Evolutionary conservation across 1,284 basidiomycete genomes (phyloP).

Genomic region (Sporisorium iseilematis-ciliati): DNA sequence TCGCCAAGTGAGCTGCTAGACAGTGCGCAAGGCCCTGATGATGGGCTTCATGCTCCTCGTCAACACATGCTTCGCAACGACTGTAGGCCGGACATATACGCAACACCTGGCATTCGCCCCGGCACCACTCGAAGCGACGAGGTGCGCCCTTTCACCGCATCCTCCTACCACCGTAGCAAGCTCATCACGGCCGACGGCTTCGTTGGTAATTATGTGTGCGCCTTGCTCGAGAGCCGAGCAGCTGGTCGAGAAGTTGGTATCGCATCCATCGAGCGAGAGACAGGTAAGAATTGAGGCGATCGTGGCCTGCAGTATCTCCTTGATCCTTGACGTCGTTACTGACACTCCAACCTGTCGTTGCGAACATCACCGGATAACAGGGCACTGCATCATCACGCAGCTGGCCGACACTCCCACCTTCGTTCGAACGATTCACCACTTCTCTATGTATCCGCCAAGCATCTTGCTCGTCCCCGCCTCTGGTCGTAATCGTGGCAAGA

Average conservation of each 20-base stretch:
- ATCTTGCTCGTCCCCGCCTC: slow-evolving; percentile 73
- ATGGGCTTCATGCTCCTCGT: not conserved
- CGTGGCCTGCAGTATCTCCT: not conserved
- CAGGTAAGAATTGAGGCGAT: slow-evolving; percentile 73
- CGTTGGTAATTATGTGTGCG: slow-evolving; percentile 44
- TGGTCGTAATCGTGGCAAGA: not conserved
- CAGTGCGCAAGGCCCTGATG: slow-evolving; percentile 8
- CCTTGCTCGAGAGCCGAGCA: slow-evolving; percentile 69
- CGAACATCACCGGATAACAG: slow-evolving; percentile 62
- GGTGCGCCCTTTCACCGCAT: slow-evolving; percentile 40
- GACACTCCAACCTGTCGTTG: not conserved
- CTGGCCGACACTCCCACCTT: slow-evolving; percentile 74
- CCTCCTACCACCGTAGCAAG: slow-evolving; percentile 43
- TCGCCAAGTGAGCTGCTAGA: slow-evolving; percentile 16
- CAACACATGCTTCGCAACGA: too few species aligned
- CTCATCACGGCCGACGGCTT: slow-evolving; percentile 41
- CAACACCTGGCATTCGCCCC: not conserved
- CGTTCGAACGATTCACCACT: slow-evolving; percentile 86
- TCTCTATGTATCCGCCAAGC: slow-evolving; percentile 80
- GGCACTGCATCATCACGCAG: slow-evolving; percentile 71
- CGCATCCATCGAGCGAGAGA: slow-evolving; percentile 83
- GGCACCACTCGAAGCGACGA: slow-evolving; percentile 2
- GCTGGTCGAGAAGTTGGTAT: slow-evolving; percentile 84
- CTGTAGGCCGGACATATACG: not conserved
- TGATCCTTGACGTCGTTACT: not conserved